Conservation (phyloP, 2,329 filamentous ascomycete species). For the Xylariaceae sp. region DNA sequence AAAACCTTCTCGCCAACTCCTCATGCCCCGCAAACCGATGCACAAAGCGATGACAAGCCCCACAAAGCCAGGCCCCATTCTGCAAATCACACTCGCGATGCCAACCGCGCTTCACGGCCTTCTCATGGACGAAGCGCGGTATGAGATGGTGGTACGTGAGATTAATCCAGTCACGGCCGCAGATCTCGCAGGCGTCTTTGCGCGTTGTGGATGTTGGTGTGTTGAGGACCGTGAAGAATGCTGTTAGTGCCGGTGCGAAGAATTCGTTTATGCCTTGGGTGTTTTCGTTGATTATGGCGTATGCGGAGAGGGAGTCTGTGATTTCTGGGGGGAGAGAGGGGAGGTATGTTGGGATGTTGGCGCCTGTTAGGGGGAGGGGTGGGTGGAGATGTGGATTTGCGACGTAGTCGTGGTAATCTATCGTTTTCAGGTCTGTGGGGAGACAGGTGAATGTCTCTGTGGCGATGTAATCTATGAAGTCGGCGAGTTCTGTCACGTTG, state of each 20-base stretch:
- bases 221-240: conserved; percentile 55
- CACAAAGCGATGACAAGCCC: conserved; percentile 78
- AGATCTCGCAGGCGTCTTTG: conserved; percentile 65
- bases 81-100: conserved; percentile 68
- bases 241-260: conserved; percentile 56
- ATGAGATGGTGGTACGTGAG: conserved; percentile 84
- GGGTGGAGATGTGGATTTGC: conserved; percentile 51
- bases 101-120: conserved; percentile 73
- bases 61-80: conserved; percentile 80
- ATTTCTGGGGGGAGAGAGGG: conserved; percentile 54
- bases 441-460: conserved; percentile 62
- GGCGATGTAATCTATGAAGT: conserved; percentile 78
- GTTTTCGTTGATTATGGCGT: conserved; percentile 52
- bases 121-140: conserved; percentile 69
- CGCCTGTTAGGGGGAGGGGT: conserved; percentile 48
- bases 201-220: conserved; percentile 56
- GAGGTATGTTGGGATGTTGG: conserved; percentile 47
- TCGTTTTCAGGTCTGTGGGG: conserved; percentile 53
- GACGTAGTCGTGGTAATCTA: conserved; percentile 56
- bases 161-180: conserved; percentile 66
- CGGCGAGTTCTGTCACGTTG: conserved; percentile 61
- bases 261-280: conserved; percentile 48
- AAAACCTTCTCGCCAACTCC: conserved; percentile 67
- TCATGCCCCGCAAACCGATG: conserved; percentile 72
- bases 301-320: conserved; percentile 62